phyloP scores from a whole-genome alignment of 2,329 filamentous ascomycete species.

The Monosporascus sp. region DNA sequence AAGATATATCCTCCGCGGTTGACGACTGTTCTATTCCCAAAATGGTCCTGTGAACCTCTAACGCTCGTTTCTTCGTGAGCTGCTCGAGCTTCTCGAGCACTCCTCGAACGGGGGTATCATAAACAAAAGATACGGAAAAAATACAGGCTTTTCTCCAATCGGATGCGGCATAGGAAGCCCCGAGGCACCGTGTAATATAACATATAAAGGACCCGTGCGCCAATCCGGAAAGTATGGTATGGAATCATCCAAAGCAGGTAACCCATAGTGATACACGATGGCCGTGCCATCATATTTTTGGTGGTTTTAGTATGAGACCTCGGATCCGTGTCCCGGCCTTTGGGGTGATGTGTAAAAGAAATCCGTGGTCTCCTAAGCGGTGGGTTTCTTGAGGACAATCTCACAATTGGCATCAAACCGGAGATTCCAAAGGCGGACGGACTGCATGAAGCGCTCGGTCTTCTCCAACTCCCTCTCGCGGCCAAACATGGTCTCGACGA shows the following conservation, averaged over 20 bases:
- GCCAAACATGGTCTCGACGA: conserved; percentile 93
- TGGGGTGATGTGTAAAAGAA: neutral
- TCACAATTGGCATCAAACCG: conserved; percentile 96
- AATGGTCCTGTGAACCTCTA: neutral
- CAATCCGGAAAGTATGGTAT: conserved; percentile 12
- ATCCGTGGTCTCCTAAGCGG: conserved; percentile 35
- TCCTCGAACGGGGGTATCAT: conserved; percentile 24
- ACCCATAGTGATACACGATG: conserved; percentile 24
- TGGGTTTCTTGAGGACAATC: conserved; percentile 67
- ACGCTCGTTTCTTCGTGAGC: neutral
- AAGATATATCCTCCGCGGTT: neutral
- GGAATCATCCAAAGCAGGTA: conserved; percentile 12
- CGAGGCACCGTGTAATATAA: conserved; percentile 26
- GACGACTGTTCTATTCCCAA: neutral
- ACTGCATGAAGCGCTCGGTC: conserved; percentile 90
- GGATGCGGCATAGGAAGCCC: conserved; percentile 22
- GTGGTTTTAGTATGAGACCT: neutral
- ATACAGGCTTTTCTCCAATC: conserved; percentile 19
- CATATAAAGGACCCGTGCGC: conserved; percentile 20
- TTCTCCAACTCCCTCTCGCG: conserved; percentile 82
- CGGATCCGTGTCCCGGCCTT: neutral
- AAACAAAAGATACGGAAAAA: conserved; percentile 25
- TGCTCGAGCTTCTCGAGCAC: conserved; percentile 1
- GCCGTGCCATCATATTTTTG: conserved; percentile 15
- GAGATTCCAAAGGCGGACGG: conserved; percentile 82